Conservation (phyloP, 2,329 filamentous ascomycete genomes). For the Colletotrichum chrysophilum region DNA sequence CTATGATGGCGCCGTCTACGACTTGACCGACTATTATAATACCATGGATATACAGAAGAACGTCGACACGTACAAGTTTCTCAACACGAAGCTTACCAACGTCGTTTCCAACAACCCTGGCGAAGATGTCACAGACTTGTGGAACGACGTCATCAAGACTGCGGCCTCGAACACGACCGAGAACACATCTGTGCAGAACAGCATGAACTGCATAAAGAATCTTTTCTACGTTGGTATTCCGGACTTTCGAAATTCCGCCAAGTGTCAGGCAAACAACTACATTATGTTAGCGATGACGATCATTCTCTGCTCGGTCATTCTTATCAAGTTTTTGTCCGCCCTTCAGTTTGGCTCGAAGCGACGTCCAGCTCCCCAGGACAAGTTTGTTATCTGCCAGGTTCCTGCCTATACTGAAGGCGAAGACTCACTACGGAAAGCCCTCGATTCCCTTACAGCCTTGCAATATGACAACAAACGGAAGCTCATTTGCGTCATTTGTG, state of each 20-base stretch:
- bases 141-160: slow-evolving; percentile 59
- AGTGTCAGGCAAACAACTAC: slow-evolving; percentile 89
- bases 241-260: slow-evolving; percentile 80
- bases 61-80: slow-evolving; percentile 67
- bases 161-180: slow-evolving; percentile 56
- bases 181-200: slow-evolving; percentile 61
- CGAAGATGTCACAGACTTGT: slow-evolving; percentile 73
- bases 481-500: slow-evolving; percentile 93
- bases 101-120: slow-evolving; percentile 79
- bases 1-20: slow-evolving; percentile 79
- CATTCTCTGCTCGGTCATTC: slow-evolving; percentile 79
- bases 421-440: slow-evolving; percentile 88
- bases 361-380: slow-evolving; percentile 89
- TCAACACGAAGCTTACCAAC: slow-evolving; percentile 70
- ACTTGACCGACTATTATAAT: slow-evolving; percentile 90
- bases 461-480: slow-evolving; percentile 99
- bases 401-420: slow-evolving; percentile 98
- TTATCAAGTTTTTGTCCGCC: slow-evolving; percentile 89
- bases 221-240: slow-evolving; percentile 82
- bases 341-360: slow-evolving; percentile 93
- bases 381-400: slow-evolving; percentile 98
- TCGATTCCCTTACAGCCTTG: slow-evolving; percentile 92
- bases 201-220: slow-evolving; percentile 81
- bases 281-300: slow-evolving; percentile 88
- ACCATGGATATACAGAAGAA: slow-evolving; percentile 68